Base-by-base conservation (phyloP, 2,329 filamentous ascomycete genomes). In the Helicocarpus griseus region DNA sequence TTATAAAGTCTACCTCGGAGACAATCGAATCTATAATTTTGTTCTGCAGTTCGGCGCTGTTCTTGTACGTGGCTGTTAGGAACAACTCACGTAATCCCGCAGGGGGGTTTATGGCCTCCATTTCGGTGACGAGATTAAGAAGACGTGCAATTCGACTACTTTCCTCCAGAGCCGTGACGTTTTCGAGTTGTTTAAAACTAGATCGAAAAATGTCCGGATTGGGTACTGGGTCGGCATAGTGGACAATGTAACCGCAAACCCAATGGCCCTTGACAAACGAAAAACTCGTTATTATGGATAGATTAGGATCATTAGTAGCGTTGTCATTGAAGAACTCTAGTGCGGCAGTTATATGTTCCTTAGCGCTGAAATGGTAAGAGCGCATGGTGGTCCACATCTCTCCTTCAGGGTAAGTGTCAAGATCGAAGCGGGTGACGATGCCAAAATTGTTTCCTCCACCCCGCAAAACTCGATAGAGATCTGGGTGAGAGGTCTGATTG, bases 401-500 rank as follows among this genome's bases (percentile, higher is more conserved):
- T 1, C 45, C 45, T 14, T 48, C 28, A 4, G 28, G 13, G 13
- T 33, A 48, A 11, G 31, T 33, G 31, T 33, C 45, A 14, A 48
- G 19, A 28, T 48, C 45, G 17, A 48, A 48, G 45, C 45, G 45
- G 31, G 21, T 24, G 36, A 57, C 56, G 14, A 58, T 47, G 44
- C 76, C 77, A 54, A 74, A 78, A 57, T 77, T 78, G 62, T 73
- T 77, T 17, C 73, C 74, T 17, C 78, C 77, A 13, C 78, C 78
- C 50, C 73, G 72, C 5, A 80, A 68, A 0, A 73, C 75, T 56
- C 65, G 68, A 61, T 69, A 79, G 5, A 82, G 65, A 49, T 80
- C 77, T 0, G 68, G 56, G 53, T 80, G 64, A 14, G 65, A 60
- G 1, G 57, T 61, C 6, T 61, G 57, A 5, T 68, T 73, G 1